Conservation (phyloP, 352 stramenopile genomes). For the Globisporangium megalacanthum region DNA sequence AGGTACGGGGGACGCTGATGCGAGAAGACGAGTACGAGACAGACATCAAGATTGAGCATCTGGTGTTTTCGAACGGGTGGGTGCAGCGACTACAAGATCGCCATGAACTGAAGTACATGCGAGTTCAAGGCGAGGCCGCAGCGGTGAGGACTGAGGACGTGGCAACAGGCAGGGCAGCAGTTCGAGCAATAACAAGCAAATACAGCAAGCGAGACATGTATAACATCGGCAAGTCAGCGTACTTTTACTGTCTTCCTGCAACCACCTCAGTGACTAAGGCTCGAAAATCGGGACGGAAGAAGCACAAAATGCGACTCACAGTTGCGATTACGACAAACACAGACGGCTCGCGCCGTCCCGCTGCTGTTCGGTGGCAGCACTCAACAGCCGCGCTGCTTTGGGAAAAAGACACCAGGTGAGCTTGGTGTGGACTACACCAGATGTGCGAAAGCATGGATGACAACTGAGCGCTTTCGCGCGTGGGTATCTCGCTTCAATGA, state of each 20-base stretch:
- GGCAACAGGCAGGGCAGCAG: not conserved
- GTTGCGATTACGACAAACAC: not conserved
- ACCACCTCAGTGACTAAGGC: not conserved
- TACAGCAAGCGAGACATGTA: not conserved
- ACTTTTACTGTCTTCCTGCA: not conserved
- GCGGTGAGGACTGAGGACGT: not conserved
- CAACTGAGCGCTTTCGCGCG: no score
- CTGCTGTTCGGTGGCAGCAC: not conserved
- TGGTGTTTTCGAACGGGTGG: not conserved
- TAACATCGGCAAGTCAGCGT: not conserved
- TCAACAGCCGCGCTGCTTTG: not conserved
- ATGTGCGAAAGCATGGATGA: not conserved
- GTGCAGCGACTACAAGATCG: not conserved
- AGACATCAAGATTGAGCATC: not conserved
- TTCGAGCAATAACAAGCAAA: not conserved
- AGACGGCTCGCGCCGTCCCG: not conserved
- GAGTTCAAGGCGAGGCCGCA: not conserved
- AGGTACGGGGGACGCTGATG: not conserved
- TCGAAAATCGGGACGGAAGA: not conserved
- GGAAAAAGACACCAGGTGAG: not conserved
- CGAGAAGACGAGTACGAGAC: not conserved
- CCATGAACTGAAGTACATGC: not conserved
- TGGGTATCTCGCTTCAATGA: no score
- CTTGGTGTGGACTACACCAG: conserved; percentile 1
- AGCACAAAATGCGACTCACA: not conserved